Evolutionary conservation across 306 rosid species (phyloP), one percentile per base, ranked within the genome.

Genomic region (Styphnolobium japonicum): DNA sequence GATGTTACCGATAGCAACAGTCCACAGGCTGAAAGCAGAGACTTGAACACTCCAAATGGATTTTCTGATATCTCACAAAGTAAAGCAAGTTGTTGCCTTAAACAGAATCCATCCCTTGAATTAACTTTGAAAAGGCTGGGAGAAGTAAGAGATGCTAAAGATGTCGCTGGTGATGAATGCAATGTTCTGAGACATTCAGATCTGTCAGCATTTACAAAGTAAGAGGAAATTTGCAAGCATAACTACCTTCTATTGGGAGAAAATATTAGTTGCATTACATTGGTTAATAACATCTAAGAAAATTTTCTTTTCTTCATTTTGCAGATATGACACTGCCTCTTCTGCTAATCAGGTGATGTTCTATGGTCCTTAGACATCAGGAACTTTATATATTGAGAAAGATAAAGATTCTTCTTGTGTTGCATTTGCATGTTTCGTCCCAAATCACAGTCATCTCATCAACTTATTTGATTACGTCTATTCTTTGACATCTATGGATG

Each of bases 171-270:
- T 67, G 93, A 87, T 56, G 88, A 87, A 74, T 78, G 58, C 78
- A 91, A 81, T 85, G 76, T 83, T 64, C 79, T 88, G 72, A 86
- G 87, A 75, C 88, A 83, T 71, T 88, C 89, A 45, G 82, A 81
- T 71, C 85, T 83, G 67, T 86, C 97, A 22, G 89, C 93, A 75
- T 87, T 86, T 79, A 87, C 92, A 29, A 91, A 85, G 97, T 89
- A 86, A 68, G 84, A 53, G 79, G 80, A 51, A 80, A 77, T 12
- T 53, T 68, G 4, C n/a, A 11, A 18, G 75, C 55, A 45, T 56
- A 48, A 23, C 16, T 63, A 34, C 49, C 56, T 65, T 76, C 31
- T 27, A 27, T 22, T 39, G 40, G 56, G 53, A 53, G 25, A 29
- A 58, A 58, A 36, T 55, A 9, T 70, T 79, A 29, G 31, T 65